Evolutionary conservation across 306 rosid species (phyloP).

Genomic region (Ormosia semicastrata): DNA sequence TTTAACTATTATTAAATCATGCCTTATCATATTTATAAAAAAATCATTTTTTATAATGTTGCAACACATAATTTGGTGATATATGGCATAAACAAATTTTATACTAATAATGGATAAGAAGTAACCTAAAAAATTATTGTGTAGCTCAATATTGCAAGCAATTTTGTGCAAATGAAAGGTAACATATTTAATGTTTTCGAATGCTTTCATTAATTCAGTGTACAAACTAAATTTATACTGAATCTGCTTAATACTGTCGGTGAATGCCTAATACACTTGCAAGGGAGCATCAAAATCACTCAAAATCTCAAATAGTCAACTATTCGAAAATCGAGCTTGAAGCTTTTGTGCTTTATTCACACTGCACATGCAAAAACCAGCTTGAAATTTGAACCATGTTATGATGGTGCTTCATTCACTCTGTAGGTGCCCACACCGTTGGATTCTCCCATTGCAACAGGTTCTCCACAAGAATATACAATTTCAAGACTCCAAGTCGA

Average conservation of each 20-base stretch:
- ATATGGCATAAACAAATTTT: no score
- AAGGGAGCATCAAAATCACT: no score
- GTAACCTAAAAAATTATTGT: background rate
- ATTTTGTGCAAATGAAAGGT: background rate
- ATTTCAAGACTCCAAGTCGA: slow-evolving; percentile 34
- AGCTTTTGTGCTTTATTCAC: background rate
- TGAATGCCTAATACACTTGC: no score
- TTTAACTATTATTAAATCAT: background rate
- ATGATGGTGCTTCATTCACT: background rate
- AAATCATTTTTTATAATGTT: no score
- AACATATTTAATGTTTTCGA: background rate
- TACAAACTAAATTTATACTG: background rate
- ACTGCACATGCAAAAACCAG: background rate
- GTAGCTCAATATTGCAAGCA: background rate
- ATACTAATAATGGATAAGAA: no score
- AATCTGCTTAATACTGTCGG: background rate
- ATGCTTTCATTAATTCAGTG: background rate
- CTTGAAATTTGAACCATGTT: background rate
- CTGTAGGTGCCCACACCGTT: slow-evolving; percentile 71
- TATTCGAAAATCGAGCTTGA: background rate
- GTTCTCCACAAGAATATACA: slow-evolving; percentile 49
- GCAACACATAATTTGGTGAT: no score
- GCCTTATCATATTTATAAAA: background rate
- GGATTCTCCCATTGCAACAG: slow-evolving; percentile 77
- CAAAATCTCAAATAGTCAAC: no score